These are phyloP conservation scores for Fraxinus sp. DNA, from an alignment of 305 asterid genomes.

Conservation along the genomic window DNA sequence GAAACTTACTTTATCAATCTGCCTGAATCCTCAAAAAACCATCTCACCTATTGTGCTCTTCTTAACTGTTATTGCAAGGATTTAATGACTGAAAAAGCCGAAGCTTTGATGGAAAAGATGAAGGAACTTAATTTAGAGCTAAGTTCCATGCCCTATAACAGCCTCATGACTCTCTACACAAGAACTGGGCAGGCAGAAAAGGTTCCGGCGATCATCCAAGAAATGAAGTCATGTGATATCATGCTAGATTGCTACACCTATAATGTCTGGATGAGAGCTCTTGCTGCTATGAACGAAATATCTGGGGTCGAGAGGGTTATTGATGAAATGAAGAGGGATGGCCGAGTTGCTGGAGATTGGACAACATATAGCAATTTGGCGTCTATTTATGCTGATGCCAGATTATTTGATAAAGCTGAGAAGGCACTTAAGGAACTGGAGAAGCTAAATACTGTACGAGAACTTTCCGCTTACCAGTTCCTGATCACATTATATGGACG, in stretches of 20 bases:
- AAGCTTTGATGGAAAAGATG: conserved; percentile 70
- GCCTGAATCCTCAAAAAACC: conserved; percentile 73
- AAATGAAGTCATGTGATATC: conserved; percentile 71
- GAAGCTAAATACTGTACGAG: conserved; percentile 51
- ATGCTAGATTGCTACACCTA: conserved; percentile 72
- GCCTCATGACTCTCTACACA: conserved; percentile 76
- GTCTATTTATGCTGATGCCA: conserved; percentile 77
- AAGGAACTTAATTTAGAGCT: conserved; percentile 74
- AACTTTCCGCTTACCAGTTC: conserved; percentile 68
- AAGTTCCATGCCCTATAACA: conserved; percentile 79
- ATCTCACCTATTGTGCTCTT: conserved; percentile 75
- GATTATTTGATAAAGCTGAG: conserved; percentile 65
- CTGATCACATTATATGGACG: conserved; percentile 80
- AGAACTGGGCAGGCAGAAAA: conserved; percentile 54
- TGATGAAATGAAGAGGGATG: conserved; percentile 95
- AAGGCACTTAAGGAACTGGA: conserved; percentile 83
- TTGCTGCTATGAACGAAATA: conserved; percentile 69
- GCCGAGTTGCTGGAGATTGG: conserved; percentile 84
- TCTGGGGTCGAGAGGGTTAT: conserved; percentile 84
- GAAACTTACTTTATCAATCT: conserved; percentile 68
- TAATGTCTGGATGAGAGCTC: conserved; percentile 95
- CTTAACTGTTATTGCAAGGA: conserved; percentile 85
- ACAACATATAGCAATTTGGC: conserved; percentile 91
- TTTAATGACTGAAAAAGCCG: conserved; percentile 67
- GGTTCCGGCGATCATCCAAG: conserved; percentile 69